Evolutionary conservation across 345 rosid genomes (phyloP), one percentile per base, ranked within the genome.

Genomic region (Salix suchowensis): DNA sequence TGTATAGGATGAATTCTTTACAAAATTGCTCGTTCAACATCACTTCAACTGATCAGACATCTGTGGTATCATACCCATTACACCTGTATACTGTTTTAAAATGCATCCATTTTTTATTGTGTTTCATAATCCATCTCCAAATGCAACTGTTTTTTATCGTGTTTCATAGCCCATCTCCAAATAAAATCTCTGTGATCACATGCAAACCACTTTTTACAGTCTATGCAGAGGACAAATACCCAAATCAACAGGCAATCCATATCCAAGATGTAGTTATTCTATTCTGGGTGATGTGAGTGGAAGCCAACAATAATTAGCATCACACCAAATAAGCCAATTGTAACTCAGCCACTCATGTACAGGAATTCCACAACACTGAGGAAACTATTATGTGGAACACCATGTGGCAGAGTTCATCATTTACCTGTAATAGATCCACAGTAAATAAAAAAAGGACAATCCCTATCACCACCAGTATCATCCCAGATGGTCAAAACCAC

Each of bases 361-460:
- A 14, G 32, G 39, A 75, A 73, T 52, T 71, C 79, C 81, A 81
- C 62, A 77, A 80, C 34, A 66, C 48, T 32, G 74, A 75, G 72
- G 74, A 11, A 37, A 83, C 62, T 39, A 83, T 66, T 82, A 86
- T 71, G 69, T 64, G 68, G 79, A 74, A 84, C 81, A 68, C 80
- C 81, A 42, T 50, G 72, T 75, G 76, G 78, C 79, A 85, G 68
- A 54, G 74, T 64, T 73, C 76, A 77, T 81, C 83, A 73, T 79
- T 86, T 90, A 90, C 91, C 94, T 90, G 82, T 74, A 79, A 72
- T 44, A 79, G 44, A 19, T 71, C 65, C 68, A 80, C 24, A 11
- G 65, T 65, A 65, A 50, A 46, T 18, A 21, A 28, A 26, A 72
- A 65, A 66, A 73, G 61, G 52, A 11, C 4, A 55, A 62, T 54